Percentiles rank a stretch among this genome's conserved stretches.
phyloP scores from a whole-genome alignment of 441 rosid species.

The Dalechampia spathulata region DNA sequence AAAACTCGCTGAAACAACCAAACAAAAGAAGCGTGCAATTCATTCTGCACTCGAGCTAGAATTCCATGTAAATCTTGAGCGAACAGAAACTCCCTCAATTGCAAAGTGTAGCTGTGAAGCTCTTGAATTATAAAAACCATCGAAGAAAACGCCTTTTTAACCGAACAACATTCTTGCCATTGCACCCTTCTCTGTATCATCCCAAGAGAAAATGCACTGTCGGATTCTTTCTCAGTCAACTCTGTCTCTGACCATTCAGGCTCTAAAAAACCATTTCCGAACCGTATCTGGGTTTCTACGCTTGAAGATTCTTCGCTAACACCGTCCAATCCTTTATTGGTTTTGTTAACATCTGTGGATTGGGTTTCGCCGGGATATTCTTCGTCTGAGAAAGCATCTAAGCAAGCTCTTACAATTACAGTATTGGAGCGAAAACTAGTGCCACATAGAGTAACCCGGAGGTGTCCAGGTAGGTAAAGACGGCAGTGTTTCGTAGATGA shows the following conservation, averaged over 20 bases:
- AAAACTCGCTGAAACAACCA: conserved; percentile 93
- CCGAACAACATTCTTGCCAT: conserved; percentile 67
- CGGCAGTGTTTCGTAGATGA: conserved; percentile 44
- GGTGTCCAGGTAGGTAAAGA: conserved; percentile 36
- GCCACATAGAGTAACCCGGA: too few species aligned
- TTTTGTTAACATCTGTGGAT: conserved; percentile 25
- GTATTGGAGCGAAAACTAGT: too few species aligned
- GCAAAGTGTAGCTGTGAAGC: conserved; percentile 60
- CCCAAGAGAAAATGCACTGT: conserved; percentile 70
- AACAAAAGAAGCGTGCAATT: conserved; percentile 81
- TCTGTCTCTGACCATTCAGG: too few species aligned
- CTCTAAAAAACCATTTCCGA: conserved; percentile 2
- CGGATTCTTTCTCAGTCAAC: too few species aligned
- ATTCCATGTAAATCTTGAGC: conserved; percentile 67
- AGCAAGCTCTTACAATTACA: conserved; percentile 35
- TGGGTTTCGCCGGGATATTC: conserved; percentile 54
- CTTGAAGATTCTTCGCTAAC: conserved; percentile 2
- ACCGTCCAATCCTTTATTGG: not conserved
- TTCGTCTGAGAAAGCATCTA: conserved; percentile 54
- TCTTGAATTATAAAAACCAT: conserved; percentile 91
- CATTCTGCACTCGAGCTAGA: conserved; percentile 54
- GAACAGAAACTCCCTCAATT: conserved; percentile 61
- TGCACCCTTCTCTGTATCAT: conserved; percentile 65
- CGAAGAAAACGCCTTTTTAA: conserved; percentile 77
- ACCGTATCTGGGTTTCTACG: not conserved